Base-by-base conservation (phyloP, 164 flowering plant species). In the Magnolia kwangsiensis region DNA sequence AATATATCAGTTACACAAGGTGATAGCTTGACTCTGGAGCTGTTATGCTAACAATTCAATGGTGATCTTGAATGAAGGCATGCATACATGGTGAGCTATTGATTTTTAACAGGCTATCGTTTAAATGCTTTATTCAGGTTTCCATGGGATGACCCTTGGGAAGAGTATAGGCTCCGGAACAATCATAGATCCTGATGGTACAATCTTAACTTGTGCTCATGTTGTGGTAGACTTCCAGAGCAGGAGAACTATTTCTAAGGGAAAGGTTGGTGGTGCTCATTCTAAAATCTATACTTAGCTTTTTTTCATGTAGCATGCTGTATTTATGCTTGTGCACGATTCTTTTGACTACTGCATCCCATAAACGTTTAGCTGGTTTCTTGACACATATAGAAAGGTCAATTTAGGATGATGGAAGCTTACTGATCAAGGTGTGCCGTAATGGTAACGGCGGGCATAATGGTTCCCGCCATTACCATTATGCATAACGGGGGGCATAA, bases 151-250 rank as follows among this genome's bases (percentile, higher is more conserved):
- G 80, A 75, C 83, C 5, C 63, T 78, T 37, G 95, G 93, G 73
- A 89, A 80, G 82, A 87, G 92, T 82, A 83, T 88, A 29, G 96
- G 94, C 7, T 92, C 98, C 27, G 98, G 98, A 79, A 92, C 97
- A 16, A 92, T 95, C 8, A 93, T 95, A 16, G 85, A 91, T 80
- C 71, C 88, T 4, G 90, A 95, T 84, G 98, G 98, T 73, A 93
- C 96, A 64, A 93, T 95, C 67, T 86, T 95, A 77, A 95, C 98
- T 49, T 95, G 98, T 82, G 98, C 98, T 63, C 97, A 95, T 84
- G 90, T 86, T 67, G 94, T 93, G 64, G 93, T 84, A 74, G 94
- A 89, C 81, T 88, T 85, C 77, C 91, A 90, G 61, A 86, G 89
- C 71, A 51, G 76, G 49, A 80, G 82, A 67, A 66, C 81, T 77